Conservation (phyloP, 192 early-diverging fungal species). For the Coemansia sp. region DNA sequence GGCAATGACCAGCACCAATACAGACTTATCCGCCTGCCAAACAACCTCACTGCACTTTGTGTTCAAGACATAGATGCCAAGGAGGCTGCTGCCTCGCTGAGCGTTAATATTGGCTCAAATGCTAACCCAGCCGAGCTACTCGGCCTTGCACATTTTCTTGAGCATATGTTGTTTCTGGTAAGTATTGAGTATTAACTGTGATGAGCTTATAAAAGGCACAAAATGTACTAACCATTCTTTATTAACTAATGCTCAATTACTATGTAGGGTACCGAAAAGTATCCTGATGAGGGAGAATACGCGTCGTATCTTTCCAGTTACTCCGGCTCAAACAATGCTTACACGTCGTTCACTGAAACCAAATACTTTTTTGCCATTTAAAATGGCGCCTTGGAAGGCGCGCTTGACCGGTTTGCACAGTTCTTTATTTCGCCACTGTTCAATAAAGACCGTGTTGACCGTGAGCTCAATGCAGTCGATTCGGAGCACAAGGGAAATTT, state of each 20-base stretch:
- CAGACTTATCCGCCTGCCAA: slow-evolving; percentile 59
- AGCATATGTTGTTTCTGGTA: slow-evolving; percentile 69
- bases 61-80: slow-evolving; percentile 58
- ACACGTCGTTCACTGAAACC: slow-evolving; percentile 19
- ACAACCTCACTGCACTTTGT: slow-evolving; percentile 64
- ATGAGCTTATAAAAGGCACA: background rate
- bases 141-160: slow-evolving; percentile 74
- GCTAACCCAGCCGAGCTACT: slow-evolving; percentile 60
- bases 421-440: slow-evolving; percentile 92
- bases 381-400: slow-evolving; percentile 57
- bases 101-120: slow-evolving; percentile 65
- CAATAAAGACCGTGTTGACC: slow-evolving; percentile 74
- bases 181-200: background rate
- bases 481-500: slow-evolving; percentile 89
- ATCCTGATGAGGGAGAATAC: slow-evolving; percentile 71
- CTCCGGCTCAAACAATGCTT: slow-evolving; percentile 35
- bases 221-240: background rate
- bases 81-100: slow-evolving; percentile 60
- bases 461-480: slow-evolving; percentile 90
- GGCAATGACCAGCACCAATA: slow-evolving; percentile 63
- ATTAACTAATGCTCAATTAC: background rate
- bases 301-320: slow-evolving; percentile 26
- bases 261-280: slow-evolving; percentile 63
- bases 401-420: slow-evolving; percentile 74
- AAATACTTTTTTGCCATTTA: slow-evolving; percentile 22